Base-by-base conservation (phyloP, 345 rosid species). In the Citrus maxima region DNA sequence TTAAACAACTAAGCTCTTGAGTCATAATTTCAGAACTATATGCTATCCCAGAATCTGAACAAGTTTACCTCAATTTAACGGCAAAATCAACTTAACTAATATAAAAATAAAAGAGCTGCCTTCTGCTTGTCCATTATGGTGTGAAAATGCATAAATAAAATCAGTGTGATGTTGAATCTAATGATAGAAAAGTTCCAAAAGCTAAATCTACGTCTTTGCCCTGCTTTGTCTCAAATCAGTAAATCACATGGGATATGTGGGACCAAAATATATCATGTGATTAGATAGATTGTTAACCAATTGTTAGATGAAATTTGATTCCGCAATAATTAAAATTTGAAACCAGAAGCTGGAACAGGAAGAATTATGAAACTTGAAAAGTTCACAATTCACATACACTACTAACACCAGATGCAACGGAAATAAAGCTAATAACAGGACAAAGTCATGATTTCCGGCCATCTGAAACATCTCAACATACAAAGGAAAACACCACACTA, bases 401-500 rank as follows among this genome's bases (percentile, higher is more conserved):
- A 81, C 80, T 65, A 81, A 83, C 80, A 82, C 82, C 78, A 85
- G 82, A 59, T 86, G 86, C 73, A 78, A 75, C 55, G 84, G 60
- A 84, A 75, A 77, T 78, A 87, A 76, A 83, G 81, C 82, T 80
- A 82, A 78, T 51, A 81, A 78, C 73, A 85, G 86, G 79, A 82
- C 86, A 83, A 5, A 79, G 88, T 82, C 88, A 84, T 80, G 85
- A 84, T 83, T 82, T 83, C 86, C 64, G 74, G 73, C 78, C 85
- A 80, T 73, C 88, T 84, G 76, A 79, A 85, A 61, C 88, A 85
- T 85, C 83, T 89, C 86, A 75, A 81, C 83, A 81, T 82, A 88
- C 84, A 84, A 87, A 86, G 86, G 87, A 82, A 89, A 88, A 88
- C 85, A 84, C 77, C 90, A 88, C 88, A 85, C 82, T 80, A 89